Conservation (phyloP, 208 protist genomes). For the Herpetomonas tarakana region DNA sequence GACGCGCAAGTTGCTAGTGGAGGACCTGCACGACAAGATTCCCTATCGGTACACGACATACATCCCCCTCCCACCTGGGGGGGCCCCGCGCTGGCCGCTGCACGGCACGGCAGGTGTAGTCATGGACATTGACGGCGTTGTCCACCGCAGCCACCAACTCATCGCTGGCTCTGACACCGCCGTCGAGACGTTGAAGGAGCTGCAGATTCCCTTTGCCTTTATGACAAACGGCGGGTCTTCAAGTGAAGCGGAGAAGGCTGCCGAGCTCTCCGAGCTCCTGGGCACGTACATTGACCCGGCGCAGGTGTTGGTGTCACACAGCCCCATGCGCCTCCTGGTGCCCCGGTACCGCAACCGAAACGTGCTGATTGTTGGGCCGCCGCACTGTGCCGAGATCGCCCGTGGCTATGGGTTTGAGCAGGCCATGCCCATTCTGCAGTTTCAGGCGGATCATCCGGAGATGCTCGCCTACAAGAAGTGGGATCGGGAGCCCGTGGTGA, state of each 20-base stretch:
- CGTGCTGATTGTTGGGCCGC: constrained; percentile 67
- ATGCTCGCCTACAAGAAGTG: constrained; percentile 72
- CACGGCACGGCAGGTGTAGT: constrained; percentile 77
- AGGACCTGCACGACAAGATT: constrained; percentile 65
- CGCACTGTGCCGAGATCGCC: constrained; percentile 45
- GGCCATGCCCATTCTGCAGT: constrained; percentile 67
- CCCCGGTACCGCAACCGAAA: constrained; percentile 33
- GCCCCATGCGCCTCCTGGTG: constrained; percentile 75
- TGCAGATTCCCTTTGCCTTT: constrained; percentile 80
- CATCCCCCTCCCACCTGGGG: constrained; percentile 14
- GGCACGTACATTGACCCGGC: constrained; percentile 36
- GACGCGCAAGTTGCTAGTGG: constrained; percentile 35
- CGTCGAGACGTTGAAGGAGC: constrained; percentile 47
- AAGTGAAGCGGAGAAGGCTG: constrained; percentile 71
- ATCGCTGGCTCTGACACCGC: constrained; percentile 71
- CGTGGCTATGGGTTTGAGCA: constrained; percentile 65
- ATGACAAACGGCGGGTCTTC: constrained; percentile 78
- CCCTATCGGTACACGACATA: constrained; percentile 68
- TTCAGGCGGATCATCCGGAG: constrained; percentile 76
- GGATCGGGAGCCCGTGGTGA: constrained; percentile 21
- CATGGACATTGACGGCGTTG: constrained; percentile 84
- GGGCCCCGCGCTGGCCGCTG: constrained; percentile 53
- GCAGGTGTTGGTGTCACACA: constrained; percentile 75
- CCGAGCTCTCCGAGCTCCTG: constrained; percentile 59
- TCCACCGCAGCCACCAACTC: constrained; percentile 59